Percentiles rank a stretch among this genome's conserved stretches.
These are phyloP conservation scores for Teratosphaeria pseudoeucalypti DNA, from an alignment of 2,329 filamentous ascomycete genomes.

Conservation along the genomic window DNA sequence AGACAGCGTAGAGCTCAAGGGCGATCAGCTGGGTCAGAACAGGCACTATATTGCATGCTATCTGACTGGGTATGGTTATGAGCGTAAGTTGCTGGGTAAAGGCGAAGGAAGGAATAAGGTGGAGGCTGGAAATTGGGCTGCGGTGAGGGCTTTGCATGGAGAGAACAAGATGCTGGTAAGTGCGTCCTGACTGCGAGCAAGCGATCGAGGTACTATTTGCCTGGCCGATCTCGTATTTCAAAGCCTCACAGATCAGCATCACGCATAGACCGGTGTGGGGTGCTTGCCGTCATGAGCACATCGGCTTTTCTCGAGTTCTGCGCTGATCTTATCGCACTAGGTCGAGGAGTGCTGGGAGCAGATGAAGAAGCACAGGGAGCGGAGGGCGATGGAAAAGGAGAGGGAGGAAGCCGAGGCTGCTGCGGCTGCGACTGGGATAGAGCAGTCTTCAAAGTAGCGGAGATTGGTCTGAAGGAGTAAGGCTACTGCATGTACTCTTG, in stretches of 20 bases:
- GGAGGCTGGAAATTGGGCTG: slow-evolving; percentile 59
- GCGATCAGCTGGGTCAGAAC: slow-evolving; percentile 38
- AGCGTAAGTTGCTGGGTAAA: slow-evolving; percentile 49
- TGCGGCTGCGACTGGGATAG: neutral
- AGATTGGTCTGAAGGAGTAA: too few species aligned
- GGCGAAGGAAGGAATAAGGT: slow-evolving; percentile 58
- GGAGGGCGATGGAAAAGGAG: slow-evolving; percentile 9
- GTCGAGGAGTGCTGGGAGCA: slow-evolving; percentile 8
- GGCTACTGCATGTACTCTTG: too few species aligned
- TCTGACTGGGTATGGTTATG: slow-evolving; percentile 59
- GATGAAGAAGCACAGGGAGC: slow-evolving; percentile 9
- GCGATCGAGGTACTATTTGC: neutral
- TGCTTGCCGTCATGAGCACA: neutral
- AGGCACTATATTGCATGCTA: slow-evolving; percentile 53
- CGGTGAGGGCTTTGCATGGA: slow-evolving; percentile 46
- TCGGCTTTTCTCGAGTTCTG: neutral
- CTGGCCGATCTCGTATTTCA: neutral
- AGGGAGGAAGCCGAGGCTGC: slow-evolving; percentile 1
- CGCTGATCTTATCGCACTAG: neutral
- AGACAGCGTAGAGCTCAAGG: slow-evolving; percentile 45
- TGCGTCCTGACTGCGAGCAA: neutral
- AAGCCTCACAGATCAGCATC: neutral
- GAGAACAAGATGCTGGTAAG: slow-evolving; percentile 25
- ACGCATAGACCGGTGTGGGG: neutral
- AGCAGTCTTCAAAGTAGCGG: too few species aligned